A percentile compares a stretch with the other conserved stretches of the same genome.
phyloP scores from a whole-genome alignment of 192 early-diverging fungal genomes.

The Dissophora globulifera region DNA sequence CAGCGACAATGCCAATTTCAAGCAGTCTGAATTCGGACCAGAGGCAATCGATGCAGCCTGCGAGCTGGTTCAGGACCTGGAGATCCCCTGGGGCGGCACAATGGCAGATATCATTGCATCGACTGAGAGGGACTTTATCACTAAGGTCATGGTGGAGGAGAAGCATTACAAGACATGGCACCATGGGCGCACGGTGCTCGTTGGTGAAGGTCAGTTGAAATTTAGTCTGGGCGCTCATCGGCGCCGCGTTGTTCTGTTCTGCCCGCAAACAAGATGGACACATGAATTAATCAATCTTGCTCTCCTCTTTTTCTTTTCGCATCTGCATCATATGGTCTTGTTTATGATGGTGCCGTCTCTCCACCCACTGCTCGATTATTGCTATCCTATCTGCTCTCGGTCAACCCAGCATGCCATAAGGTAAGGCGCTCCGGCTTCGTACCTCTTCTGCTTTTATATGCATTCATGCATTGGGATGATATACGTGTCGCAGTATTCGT shows the following conservation, averaged over 20 bases:
- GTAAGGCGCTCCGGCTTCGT: constrained; percentile 16
- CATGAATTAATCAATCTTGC: neutral
- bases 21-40: constrained; percentile 45
- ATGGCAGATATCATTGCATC: constrained; percentile 23
- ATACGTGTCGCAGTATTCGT: too few relatives aligned
- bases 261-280: neutral
- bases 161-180: constrained; percentile 50
- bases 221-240: neutral
- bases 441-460: neutral
- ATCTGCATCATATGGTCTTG: neutral
- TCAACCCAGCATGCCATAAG: constrained; percentile 35
- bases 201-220: constrained; percentile 38
- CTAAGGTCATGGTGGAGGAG: constrained; percentile 46
- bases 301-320: neutral
- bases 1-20: constrained; percentile 19
- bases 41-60: constrained; percentile 40
- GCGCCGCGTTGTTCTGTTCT: too few relatives aligned
- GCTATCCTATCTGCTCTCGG: neutral
- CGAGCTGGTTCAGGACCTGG: constrained; percentile 31
- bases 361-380: too few relatives aligned
- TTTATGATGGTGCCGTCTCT: too few relatives aligned
- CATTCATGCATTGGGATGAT: neutral
- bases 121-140: constrained; percentile 19
- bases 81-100: constrained; percentile 27
- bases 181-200: constrained; percentile 29